Evolutionary conservation across 78 protist species (phyloP), one percentile per base, ranked within the genome.

Genomic region (Creolimax fragrantissima): DNA sequence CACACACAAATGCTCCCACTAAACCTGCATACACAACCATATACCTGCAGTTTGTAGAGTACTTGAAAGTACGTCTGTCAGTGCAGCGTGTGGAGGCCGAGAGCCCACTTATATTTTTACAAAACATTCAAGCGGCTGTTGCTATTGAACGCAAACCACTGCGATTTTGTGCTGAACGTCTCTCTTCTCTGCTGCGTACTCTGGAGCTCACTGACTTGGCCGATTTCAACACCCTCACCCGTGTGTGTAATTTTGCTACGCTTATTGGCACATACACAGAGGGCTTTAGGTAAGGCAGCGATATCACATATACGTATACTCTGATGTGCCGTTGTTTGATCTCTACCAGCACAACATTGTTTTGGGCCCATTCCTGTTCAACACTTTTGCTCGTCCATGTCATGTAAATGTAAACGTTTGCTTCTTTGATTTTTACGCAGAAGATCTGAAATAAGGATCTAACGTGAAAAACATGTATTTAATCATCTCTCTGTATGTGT

Each of bases 121-220:
- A 89, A 4, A 11, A 85, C n/a, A 45, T 96, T 5, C 44, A 58
- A 36, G 84, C 41, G 3, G 84, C 4, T 37, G 90, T 67, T 41
- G 7, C 17, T 3, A 45, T 91, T 24, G 92, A 84, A 2, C 32
- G 81, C 2, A 93, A 94, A 88, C 74, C 94, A 6, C 91, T 92
- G 7, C 32, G 95, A 41, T 96, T 96, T 84, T 92, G 93, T 81
- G 43, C 94, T 2, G 94, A 93, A 37, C 94, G 99, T n/a, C 96
- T 98, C 83, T 84, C 90, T 42, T 96, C 98, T 5, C 95, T 98
- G 45, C 81, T 98, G 42, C 92, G 94, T 83, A 97, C 99, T 5
- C 95, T 98, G 5, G 95, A 96, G 93, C 92, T 98, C 44, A 42
- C 96, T 2, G 94, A 96, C 91, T 2, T 95, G 83, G 93, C 92